phyloP scores from a whole-genome alignment of 2,329 filamentous ascomycete genomes.

The Aspergillus sp. region DNA sequence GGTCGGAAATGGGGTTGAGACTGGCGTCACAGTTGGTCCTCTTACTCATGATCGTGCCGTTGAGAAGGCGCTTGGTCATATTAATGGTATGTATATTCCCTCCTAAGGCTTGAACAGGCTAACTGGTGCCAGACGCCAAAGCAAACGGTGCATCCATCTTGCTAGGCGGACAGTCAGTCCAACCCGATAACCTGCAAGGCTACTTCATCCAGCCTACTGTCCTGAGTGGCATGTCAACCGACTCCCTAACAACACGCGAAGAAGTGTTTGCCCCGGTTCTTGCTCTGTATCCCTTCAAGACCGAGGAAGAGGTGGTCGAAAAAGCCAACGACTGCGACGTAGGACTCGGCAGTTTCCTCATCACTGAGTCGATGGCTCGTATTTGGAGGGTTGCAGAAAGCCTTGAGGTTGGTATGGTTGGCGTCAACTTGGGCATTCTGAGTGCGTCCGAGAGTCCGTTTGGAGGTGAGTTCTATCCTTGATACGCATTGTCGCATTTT shows the following conservation, averaged over 20 bases:
- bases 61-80: conserved; percentile 55
- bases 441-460: conserved; percentile 26
- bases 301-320: conserved; percentile 56
- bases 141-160: conserved; percentile 13
- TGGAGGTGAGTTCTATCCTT: conserved; percentile 2
- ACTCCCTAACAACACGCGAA: conserved; percentile 58
- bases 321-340: conserved; percentile 10
- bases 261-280: conserved; percentile 66
- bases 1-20: conserved; percentile 7
- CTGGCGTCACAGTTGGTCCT: conserved; percentile 7
- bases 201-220: conserved; percentile 57
- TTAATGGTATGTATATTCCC: conserved; percentile 55
- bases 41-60: conserved; percentile 26
- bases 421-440: conserved; percentile 27
- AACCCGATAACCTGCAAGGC: conserved; percentile 27
- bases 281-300: conserved; percentile 64
- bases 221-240: conserved; percentile 55
- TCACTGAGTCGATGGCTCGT: conserved; percentile 9
- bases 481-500: too few species aligned
- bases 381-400: conserved; percentile 11
- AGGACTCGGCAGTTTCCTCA: conserved; percentile 8
- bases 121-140: conserved; percentile 58
- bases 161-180: conserved; percentile 61
- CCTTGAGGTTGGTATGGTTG: conserved; percentile 22
- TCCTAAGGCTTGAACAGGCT: not conserved